phyloP scores from a whole-genome alignment of 768 basidiomycete genomes.

The Megacollybia marginata region DNA sequence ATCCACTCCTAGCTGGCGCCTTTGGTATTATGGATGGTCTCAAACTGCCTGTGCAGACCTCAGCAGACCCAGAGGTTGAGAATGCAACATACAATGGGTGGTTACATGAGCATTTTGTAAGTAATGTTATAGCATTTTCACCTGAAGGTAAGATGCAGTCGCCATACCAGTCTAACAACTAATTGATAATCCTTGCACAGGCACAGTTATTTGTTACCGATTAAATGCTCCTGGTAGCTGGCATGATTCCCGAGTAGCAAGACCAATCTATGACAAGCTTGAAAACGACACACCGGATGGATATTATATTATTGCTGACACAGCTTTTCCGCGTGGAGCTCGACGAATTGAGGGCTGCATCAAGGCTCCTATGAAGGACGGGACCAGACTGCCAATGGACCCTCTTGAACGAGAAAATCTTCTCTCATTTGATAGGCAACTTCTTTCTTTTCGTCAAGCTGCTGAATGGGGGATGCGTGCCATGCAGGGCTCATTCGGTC shows the following conservation, averaged over 20 bases:
- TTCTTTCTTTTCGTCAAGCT: too few relatives aligned
- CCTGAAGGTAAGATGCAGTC: too few relatives aligned
- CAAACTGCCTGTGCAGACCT: too few relatives aligned
- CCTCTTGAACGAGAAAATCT: conserved; percentile 5
- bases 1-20: too few relatives aligned
- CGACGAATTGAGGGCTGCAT: conserved; percentile 14
- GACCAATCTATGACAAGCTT: conserved; percentile 18
- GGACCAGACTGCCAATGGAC: conserved; percentile 2
- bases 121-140: too few relatives aligned
- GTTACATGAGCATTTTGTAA: conserved; percentile 22
- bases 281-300: conserved; percentile 14
- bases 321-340: conserved; percentile 22
- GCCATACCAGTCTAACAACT: too few relatives aligned
- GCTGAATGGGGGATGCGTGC: too few relatives aligned
- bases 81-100: conserved; percentile 28
- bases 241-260: conserved; percentile 25
- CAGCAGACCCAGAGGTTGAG: conserved; percentile 21
- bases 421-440: conserved; percentile 14
- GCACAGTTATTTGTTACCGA: too few relatives aligned
- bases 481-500: too few relatives aligned
- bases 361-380: conserved; percentile 17
- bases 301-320: conserved; percentile 24
- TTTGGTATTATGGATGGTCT: too few relatives aligned
- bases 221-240: conserved; percentile 27
- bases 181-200: too few relatives aligned